A percentile compares a stretch with the other conserved stretches of the same genome.
Conservation (phyloP, 768 basidiomycete species). For the Tylopilus intermedius region DNA sequence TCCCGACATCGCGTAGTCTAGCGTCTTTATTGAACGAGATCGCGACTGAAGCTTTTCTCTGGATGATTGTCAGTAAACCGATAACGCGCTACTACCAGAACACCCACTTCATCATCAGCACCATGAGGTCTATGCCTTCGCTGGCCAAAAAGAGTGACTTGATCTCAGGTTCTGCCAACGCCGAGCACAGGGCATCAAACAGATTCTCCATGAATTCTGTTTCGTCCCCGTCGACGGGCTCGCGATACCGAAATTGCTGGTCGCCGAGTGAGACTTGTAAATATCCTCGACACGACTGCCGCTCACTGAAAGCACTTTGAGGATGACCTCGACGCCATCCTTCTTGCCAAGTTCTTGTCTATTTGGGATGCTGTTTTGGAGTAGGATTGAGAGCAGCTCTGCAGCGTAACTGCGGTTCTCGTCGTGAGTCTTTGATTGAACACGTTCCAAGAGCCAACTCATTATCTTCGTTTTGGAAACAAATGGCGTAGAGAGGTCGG, state of each 20-base stretch:
- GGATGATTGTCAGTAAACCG: constrained; percentile 4
- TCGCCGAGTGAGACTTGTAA: constrained; percentile 9
- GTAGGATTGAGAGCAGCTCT: constrained; percentile 85
- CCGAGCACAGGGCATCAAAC: constrained; percentile 86
- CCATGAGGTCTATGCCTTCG: constrained; percentile 95
- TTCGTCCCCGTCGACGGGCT: constrained; percentile 86
- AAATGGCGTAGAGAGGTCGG: constrained; percentile 64
- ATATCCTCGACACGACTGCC: constrained; percentile 1
- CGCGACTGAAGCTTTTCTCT: constrained; percentile 82
- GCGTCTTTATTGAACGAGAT: constrained; percentile 81
- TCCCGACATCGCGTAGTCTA: constrained; percentile 89
- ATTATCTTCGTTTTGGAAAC: constrained; percentile 72
- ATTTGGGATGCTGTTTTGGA: constrained; percentile 71
- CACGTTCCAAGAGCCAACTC: constrained; percentile 72
- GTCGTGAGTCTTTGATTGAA: constrained; percentile 69
- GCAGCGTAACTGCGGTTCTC: constrained; percentile 93
- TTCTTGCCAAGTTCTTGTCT: constrained; percentile 62
- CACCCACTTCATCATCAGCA: constrained; percentile 92
- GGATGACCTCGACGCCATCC: constrained; percentile 71
- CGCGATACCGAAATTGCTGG: constrained; percentile 82
- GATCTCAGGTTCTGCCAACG: constrained; percentile 69
- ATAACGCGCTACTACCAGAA: neutral
- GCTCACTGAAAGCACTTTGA: constrained; percentile 80
- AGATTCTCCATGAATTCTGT: constrained; percentile 97
- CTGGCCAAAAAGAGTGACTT: constrained; percentile 81